Percentiles rank a stretch among this genome's conserved stretches.
phyloP scores from a whole-genome alignment of 768 basidiomycete species.

The Tulasnella sp. region DNA sequence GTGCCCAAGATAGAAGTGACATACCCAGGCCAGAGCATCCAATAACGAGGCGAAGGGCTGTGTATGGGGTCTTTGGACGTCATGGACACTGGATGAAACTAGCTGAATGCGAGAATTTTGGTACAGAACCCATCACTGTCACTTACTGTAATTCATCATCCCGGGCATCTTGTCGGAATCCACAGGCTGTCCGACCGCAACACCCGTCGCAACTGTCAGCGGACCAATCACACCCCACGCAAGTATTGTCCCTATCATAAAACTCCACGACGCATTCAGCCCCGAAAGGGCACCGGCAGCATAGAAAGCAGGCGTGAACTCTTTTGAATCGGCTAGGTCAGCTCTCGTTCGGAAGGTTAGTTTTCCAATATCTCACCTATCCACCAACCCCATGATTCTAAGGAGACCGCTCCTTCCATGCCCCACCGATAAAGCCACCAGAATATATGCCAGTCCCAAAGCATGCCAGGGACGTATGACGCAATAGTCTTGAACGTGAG shows the following conservation, averaged over 20 bases:
- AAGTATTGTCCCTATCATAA: constrained; percentile 6
- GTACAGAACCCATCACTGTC: neutral
- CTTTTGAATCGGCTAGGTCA: neutral
- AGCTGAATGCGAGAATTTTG: neutral
- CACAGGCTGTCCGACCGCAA: constrained; percentile 1
- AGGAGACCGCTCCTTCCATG: neutral
- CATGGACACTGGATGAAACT: constrained; percentile 5
- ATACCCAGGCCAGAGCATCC: constrained; percentile 17
- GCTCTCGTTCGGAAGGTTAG: neutral
- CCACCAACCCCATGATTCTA: constrained; percentile 16
- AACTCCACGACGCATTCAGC: constrained; percentile 14
- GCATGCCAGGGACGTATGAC: constrained; percentile 47
- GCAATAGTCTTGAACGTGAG: constrained; percentile 44
- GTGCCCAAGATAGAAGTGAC: too few species aligned
- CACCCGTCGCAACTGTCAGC: constrained; percentile 3
- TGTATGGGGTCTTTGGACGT: constrained; percentile 1
- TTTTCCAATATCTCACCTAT: neutral
- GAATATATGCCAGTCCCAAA: constrained; percentile 22
- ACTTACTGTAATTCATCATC: constrained; percentile 13
- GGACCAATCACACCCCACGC: constrained; percentile 14
- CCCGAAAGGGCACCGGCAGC: constrained; percentile 11
- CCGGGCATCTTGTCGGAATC: constrained; percentile 5
- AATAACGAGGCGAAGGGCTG: constrained; percentile 9
- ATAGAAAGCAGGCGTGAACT: constrained; percentile 12
- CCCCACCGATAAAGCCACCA: constrained; percentile 10